Evolutionary conservation across 805 yeast species (phyloP).

Genomic region (Pichia eremophila): DNA sequence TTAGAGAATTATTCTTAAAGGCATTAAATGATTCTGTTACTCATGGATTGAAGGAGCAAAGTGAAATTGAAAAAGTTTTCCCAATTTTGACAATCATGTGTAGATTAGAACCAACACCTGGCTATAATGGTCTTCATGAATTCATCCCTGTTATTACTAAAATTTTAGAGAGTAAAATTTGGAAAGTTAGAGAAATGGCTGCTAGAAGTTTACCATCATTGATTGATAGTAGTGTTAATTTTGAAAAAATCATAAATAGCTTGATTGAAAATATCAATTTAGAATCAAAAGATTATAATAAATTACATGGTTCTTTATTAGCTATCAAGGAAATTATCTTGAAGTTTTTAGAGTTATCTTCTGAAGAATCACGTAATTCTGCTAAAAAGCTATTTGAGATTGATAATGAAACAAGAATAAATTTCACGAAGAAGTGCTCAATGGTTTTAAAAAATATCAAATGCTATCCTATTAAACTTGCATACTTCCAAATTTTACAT

Average conservation of each 20-base stretch:
- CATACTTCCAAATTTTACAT: constrained; percentile 15
- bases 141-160: constrained; percentile 40
- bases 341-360: constrained; percentile 4
- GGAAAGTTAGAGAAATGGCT: constrained; percentile 88
- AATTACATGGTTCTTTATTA: constrained; percentile 50
- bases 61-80: constrained; percentile 46
- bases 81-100: constrained; percentile 68
- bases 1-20: constrained; percentile 40
- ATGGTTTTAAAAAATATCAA: constrained; percentile 9
- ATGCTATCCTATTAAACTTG: constrained; percentile 16
- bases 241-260: constrained; percentile 18
- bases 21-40: constrained; percentile 29
- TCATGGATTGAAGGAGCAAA: constrained; percentile 22
- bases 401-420: constrained; percentile 1
- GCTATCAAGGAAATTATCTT: constrained; percentile 33
- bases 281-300: constrained; percentile 29
- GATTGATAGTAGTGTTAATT: constrained; percentile 25
- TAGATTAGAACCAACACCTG: constrained; percentile 55
- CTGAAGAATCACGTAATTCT: neutral
- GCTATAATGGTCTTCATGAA: constrained; percentile 40
- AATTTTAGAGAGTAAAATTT: constrained; percentile 45
- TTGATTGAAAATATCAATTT: constrained; percentile 6
- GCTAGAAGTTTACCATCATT: constrained; percentile 58
- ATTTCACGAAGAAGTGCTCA: constrained; percentile 13
- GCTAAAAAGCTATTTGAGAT: neutral